phyloP scores from a whole-genome alignment of 1,284 basidiomycete species.

The Testicularia cyperi region DNA sequence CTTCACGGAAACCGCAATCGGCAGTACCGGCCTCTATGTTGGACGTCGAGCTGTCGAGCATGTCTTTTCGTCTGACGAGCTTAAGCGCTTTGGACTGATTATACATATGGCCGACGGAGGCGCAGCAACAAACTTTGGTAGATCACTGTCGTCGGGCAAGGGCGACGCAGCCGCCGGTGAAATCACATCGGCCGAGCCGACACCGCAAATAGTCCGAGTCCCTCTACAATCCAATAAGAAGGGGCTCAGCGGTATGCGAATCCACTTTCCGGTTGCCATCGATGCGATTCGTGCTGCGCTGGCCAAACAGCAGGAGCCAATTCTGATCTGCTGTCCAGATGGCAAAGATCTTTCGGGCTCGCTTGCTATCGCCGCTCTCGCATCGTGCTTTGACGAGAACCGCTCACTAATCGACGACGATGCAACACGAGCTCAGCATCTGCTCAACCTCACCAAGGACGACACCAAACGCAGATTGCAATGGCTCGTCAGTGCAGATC shows the following conservation, averaged over 20 bases:
- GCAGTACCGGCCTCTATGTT: constrained; percentile 6
- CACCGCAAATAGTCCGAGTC: too few species aligned
- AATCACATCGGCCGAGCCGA: too few species aligned
- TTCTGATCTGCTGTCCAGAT: constrained; percentile 28
- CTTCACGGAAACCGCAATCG: constrained; percentile 11
- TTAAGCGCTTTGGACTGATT: constrained; percentile 3
- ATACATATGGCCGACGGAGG: constrained; percentile 14
- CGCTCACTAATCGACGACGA: constrained; percentile 11
- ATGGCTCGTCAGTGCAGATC: constrained; percentile 76
- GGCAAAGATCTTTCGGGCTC: constrained; percentile 32
- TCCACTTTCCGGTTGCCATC: constrained; percentile 20
- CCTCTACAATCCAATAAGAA: constrained; percentile 15
- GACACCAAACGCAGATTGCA: constrained; percentile 71
- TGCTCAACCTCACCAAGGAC: constrained; percentile 63
- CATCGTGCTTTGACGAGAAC: constrained; percentile 52
- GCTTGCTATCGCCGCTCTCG: constrained; percentile 28
- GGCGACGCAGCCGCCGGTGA: too few species aligned
- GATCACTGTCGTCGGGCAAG: too few species aligned
- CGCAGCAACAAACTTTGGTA: too few species aligned
- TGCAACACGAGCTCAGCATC: background rate
- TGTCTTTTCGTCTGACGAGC: constrained; percentile 7
- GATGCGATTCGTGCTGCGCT: constrained; percentile 11
- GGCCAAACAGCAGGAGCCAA: background rate
- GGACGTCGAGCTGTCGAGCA: constrained; percentile 11
- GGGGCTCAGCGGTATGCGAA: constrained; percentile 25